Base-by-base conservation (phyloP, 208 protist species). In the Wallacemonas collosoma region DNA sequence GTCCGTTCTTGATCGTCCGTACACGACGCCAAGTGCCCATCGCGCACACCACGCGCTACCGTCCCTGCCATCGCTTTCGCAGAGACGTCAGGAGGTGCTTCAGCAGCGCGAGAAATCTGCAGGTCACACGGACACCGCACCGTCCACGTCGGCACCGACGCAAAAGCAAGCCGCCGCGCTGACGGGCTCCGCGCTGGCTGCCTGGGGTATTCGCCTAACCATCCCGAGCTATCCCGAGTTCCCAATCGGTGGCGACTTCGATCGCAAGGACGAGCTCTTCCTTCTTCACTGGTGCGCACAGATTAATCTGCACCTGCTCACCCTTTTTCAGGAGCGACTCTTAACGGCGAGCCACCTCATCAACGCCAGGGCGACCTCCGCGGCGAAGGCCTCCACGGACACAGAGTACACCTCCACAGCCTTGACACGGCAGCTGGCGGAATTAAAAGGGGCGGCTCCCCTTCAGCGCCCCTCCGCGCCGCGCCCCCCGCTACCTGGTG, bases 211-310 rank as follows among this genome's bases (percentile, higher is more conserved):
- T 71, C 80, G 84, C 38, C 43, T 26, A 7, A 72, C 68, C 1
- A 45, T 89, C 12, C 50, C 55, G 48, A 81, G 76, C 67, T 89
- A 89, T 67, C 80, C 84, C 6, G 79, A 80, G 54, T 89, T 87
- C 72, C 81, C 81, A 38, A 68, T 83, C 61, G 79, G 77, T 66
- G 64, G 75, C 44, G 72, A 55, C 61, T 84, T 89, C 69, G 79
- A 89, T 68, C 79, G 78, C 61, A 72, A 80, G 26, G 89, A 96
- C 55, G 91, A 96, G 72, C 57, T 88, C 17, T 94, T 91, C 67
- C 79, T 94, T 26, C 86, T 94, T 62, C 91, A 96, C 75, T 94
- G 87, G 87, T 89, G 80, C 64, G 80, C 68, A 53, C 91, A 96
- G 71, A 79, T 94, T 7, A 84, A 88, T 26, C 77, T 96, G 55